Conservation (phyloP, 202 grass and related monocot genomes). For the Setaria viridis region DNA sequence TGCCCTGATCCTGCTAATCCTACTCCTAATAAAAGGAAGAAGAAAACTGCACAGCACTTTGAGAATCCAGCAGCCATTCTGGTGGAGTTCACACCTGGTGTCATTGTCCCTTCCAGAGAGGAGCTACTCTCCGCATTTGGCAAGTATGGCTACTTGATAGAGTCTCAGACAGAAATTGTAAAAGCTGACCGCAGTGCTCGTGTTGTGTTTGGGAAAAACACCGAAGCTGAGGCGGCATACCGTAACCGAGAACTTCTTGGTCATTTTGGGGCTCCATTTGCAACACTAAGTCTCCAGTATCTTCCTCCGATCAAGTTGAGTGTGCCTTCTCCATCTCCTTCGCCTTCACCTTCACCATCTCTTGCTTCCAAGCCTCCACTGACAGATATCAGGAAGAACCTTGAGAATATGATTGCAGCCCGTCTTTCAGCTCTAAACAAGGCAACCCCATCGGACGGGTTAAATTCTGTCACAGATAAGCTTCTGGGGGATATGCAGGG, state of each 20-base stretch:
- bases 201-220: constrained; percentile 80
- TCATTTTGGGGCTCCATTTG: constrained; percentile 64
- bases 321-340: constrained; percentile 33
- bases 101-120: constrained; percentile 64
- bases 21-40: constrained; percentile 55
- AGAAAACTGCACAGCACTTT: constrained; percentile 40
- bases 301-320: constrained; percentile 60
- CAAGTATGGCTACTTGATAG: constrained; percentile 74
- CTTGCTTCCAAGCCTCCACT: constrained; percentile 58
- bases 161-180: constrained; percentile 61
- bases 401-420: constrained; percentile 87
- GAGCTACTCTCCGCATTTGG: constrained; percentile 69
- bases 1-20: constrained; percentile 37
- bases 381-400: constrained; percentile 72
- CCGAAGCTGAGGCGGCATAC: constrained; percentile 73
- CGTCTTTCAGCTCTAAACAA: constrained; percentile 45
- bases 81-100: constrained; percentile 58
- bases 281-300: constrained; percentile 59
- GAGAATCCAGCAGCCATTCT: constrained; percentile 71
- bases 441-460: constrained; percentile 40
- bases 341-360: constrained; percentile 25
- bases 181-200: constrained; percentile 51
- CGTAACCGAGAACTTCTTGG: constrained; percentile 56
- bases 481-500: constrained; percentile 78
- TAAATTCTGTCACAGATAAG: constrained; percentile 42